A percentile compares a stretch with the other conserved stretches of the same genome.
phyloP scores from a whole-genome alignment of 129 eudicot species.

The Chrysanthemum makinoi region DNA sequence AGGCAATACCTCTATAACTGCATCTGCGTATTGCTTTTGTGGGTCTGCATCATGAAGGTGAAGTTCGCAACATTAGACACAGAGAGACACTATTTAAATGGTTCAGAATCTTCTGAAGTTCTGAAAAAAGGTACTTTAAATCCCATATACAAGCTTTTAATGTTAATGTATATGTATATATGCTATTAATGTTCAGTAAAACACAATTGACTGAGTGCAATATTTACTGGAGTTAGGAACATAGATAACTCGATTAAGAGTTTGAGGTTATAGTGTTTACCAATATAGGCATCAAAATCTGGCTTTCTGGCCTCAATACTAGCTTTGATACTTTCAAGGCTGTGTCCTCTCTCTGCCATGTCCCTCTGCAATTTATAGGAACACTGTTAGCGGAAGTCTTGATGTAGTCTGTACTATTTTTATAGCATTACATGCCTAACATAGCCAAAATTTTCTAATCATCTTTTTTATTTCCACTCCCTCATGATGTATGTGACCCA shows the following conservation, averaged over 20 bases:
- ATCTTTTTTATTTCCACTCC: neutral
- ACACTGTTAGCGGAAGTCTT: slow-evolving; percentile 13
- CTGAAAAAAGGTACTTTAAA: slow-evolving; percentile 13
- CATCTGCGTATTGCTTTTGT: slow-evolving; percentile 96
- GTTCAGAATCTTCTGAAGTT: slow-evolving; percentile 2
- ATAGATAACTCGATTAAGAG: neutral
- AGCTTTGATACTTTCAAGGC: slow-evolving; percentile 97
- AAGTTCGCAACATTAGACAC: neutral
- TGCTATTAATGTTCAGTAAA: slow-evolving; percentile 9
- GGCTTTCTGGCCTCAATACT: slow-evolving; percentile 99
- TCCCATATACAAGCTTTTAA: slow-evolving; percentile 9
- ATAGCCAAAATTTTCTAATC: neutral
- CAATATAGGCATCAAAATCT: slow-evolving; percentile 95
- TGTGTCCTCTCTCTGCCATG: slow-evolving; percentile 99
- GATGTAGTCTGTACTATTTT: neutral
- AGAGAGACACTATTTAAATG: neutral
- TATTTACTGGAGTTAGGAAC: neutral
- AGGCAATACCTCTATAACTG: slow-evolving; percentile 92
- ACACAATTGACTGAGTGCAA: neutral
- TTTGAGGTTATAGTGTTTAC: slow-evolving; percentile 34
- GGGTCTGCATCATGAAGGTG: slow-evolving; percentile 59
- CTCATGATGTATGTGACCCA: neutral
- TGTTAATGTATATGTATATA: neutral
- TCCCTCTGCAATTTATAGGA: slow-evolving; percentile 65
- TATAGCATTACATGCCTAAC: neutral